phyloP scores from a whole-genome alignment of 257 asterid species.

The Penstemon barbatus region DNA sequence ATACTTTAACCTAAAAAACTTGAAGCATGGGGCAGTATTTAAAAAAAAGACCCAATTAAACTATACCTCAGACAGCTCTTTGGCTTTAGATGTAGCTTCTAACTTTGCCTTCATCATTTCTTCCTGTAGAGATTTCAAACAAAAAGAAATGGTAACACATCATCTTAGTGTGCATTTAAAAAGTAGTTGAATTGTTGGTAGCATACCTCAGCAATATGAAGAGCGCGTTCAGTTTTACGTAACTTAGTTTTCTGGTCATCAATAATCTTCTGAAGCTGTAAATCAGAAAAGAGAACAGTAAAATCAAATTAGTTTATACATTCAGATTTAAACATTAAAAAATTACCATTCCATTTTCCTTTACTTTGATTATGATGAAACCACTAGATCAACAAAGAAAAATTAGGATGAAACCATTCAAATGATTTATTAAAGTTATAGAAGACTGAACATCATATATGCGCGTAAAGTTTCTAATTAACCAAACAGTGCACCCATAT shows the following conservation, averaged over 20 bases:
- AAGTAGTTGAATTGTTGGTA: conserved; percentile 19
- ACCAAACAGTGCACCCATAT: conserved; percentile 18
- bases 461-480: not conserved
- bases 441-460: not conserved
- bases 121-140: conserved; percentile 53
- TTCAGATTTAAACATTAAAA: conserved; percentile 7
- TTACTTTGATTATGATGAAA: not conserved
- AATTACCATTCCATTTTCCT: not conserved
- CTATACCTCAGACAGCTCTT: conserved; percentile 71
- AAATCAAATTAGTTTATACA: conserved; percentile 10
- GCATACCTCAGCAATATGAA: conserved; percentile 83
- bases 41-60: not conserved
- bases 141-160: conserved; percentile 7
- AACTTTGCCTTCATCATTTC: conserved; percentile 79
- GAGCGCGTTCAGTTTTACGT: conserved; percentile 92
- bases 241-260: conserved; percentile 70
- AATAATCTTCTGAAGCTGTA: conserved; percentile 65
- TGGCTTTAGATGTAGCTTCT: conserved; percentile 66
- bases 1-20: not conserved
- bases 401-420: not conserved
- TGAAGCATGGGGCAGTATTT: not conserved
- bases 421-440: conserved; percentile 11
- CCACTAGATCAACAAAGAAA: not conserved
- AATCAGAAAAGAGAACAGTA: conserved; percentile 22
- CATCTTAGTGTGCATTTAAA: conserved; percentile 1